Evolutionary conservation across 2,329 filamentous ascomycete species (phyloP).

Genomic region (Amauroascus verrucosus): DNA sequence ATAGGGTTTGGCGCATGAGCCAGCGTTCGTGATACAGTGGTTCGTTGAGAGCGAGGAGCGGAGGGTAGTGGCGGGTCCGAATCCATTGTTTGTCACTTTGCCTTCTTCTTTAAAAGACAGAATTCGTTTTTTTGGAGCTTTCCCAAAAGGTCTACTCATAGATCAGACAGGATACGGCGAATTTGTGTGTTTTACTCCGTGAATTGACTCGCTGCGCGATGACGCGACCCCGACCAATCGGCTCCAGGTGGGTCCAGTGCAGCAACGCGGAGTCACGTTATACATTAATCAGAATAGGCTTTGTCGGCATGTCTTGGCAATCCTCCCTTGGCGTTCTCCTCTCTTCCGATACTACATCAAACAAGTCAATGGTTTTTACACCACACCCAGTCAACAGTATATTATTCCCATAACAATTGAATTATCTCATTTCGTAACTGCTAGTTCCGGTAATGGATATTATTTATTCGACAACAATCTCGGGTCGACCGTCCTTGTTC

Average conservation of each 20-base stretch:
- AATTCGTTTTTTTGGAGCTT: not conserved
- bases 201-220: conserved; percentile 4
- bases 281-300: not conserved
- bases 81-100: conserved; percentile 24
- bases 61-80: conserved; percentile 29
- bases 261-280: conserved; percentile 3
- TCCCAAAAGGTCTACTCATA: too few relatives aligned
- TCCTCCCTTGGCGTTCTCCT: too few relatives aligned
- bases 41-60: conserved; percentile 20
- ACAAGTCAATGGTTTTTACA: too few relatives aligned
- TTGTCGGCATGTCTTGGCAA: too few relatives aligned
- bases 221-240: conserved; percentile 12
- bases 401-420: too few relatives aligned
- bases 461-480: too few relatives aligned
- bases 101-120: not conserved
- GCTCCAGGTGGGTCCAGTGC: not conserved
- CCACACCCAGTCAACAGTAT: too few relatives aligned
- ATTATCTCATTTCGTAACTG: too few relatives aligned
- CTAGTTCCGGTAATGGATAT: too few relatives aligned
- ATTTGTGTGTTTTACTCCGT: not conserved
- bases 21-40: conserved; percentile 20
- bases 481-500: too few relatives aligned
- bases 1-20: conserved; percentile 20
- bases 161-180: too few relatives aligned
- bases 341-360: too few relatives aligned